phyloP scores from a whole-genome alignment of 495 filamentous ascomycete genomes.

The Podospora bellae-mahoneyi region DNA sequence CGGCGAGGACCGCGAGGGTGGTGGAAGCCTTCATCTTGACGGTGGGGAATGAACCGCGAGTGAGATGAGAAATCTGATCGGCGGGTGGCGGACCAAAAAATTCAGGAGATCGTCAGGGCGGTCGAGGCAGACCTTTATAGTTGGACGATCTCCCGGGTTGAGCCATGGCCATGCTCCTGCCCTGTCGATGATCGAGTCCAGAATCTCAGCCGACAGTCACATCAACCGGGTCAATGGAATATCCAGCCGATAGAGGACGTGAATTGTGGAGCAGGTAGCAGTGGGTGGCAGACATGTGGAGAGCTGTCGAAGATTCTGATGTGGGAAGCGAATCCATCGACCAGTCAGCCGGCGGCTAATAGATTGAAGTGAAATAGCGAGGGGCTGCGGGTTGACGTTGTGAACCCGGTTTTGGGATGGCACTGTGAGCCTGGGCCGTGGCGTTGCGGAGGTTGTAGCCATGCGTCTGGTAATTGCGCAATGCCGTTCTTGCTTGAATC shows the following conservation, averaged over 20 bases:
- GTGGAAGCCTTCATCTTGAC: constrained; percentile 36
- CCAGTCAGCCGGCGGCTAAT: constrained; percentile 5
- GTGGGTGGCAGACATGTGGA: not conserved
- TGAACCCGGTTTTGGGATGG: constrained; percentile 16
- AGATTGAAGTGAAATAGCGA: constrained; percentile 11
- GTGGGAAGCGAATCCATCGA: constrained; percentile 2
- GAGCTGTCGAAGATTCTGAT: not conserved
- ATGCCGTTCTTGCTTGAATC: constrained; percentile 8
- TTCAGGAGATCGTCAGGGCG: not conserved
- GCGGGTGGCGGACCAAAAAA: constrained; percentile 3
- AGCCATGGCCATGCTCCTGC: not conserved
- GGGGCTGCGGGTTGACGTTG: not conserved
- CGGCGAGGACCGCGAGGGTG: constrained; percentile 34
- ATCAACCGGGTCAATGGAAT: constrained; percentile 12
- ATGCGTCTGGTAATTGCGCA: constrained; percentile 5
- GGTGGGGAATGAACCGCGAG: not conserved
- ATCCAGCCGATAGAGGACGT: not conserved
- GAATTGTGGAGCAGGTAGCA: not conserved
- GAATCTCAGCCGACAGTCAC: not conserved
- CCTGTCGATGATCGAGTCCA: not conserved
- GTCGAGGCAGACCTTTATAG: constrained; percentile 8
- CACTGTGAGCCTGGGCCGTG: not conserved
- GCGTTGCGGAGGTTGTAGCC: not conserved
- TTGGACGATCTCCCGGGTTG: constrained; percentile 12
- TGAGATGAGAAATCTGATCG: not conserved